Conservation (phyloP, 2,329 filamentous ascomycete genomes). For the Purpureocillium takamizusanense region DNA sequence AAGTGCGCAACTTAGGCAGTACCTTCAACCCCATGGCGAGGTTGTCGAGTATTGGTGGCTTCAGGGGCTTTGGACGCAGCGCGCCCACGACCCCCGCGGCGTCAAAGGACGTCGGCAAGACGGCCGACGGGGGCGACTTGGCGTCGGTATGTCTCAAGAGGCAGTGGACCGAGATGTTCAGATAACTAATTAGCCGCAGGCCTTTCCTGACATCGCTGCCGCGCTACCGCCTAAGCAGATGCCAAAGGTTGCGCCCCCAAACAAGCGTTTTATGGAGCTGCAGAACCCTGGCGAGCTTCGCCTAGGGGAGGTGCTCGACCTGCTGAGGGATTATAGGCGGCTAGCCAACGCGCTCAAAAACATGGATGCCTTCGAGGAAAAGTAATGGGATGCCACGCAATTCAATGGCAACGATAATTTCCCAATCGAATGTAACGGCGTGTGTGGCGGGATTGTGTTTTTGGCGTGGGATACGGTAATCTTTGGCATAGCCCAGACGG, state of each 20-base stretch:
- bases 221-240: conserved; percentile 44
- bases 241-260: conserved; percentile 54
- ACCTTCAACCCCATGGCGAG: conserved; percentile 76
- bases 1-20: conserved; percentile 71
- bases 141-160: conserved; percentile 37
- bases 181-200: conserved; percentile 26
- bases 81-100: conserved; percentile 24
- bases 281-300: conserved; percentile 61
- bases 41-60: conserved; percentile 62
- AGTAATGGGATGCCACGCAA: conserved; percentile 10
- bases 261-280: conserved; percentile 64
- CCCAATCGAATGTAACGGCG: no score
- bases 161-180: background rate
- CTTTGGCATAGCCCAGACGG: no score
- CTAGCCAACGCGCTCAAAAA: conserved; percentile 57
- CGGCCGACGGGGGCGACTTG: conserved; percentile 45
- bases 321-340: conserved; percentile 67
- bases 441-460: no score
- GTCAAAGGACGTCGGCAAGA: conserved; percentile 27
- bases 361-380: conserved; percentile 48
- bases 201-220: conserved; percentile 51
- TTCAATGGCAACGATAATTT: no score
- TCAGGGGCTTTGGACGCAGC: conserved; percentile 65
- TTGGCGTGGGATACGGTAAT: no score
- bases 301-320: conserved; percentile 62